Evolutionary conservation across 2,329 filamentous ascomycete genomes (phyloP).

Genomic region (Cladobotryum mycophilum): DNA sequence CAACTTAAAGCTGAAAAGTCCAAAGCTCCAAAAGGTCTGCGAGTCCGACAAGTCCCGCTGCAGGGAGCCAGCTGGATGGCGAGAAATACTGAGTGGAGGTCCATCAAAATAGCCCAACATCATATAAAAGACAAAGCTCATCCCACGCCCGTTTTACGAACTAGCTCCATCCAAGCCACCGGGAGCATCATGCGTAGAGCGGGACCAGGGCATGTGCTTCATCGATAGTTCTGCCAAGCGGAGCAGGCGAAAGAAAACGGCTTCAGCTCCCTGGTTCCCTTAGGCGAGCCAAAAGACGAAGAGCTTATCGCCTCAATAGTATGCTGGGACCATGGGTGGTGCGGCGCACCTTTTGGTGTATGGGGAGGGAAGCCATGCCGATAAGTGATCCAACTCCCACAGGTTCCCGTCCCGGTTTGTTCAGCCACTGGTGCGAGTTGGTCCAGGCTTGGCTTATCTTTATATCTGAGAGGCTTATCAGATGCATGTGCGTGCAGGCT

Average conservation of each 20-base stretch:
- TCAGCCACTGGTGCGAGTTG: constrained; percentile 3
- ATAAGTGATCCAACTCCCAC: constrained; percentile 11
- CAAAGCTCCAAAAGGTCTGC: not conserved
- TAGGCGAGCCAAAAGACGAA: not conserved
- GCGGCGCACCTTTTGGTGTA: constrained; percentile 1
- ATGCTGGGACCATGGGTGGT: constrained; percentile 5
- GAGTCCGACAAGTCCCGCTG: not conserved
- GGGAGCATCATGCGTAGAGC: not conserved
- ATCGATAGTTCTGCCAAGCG: not conserved
- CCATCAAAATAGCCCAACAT: not conserved
- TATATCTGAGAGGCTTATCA: constrained; percentile 10
- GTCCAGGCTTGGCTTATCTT: constrained; percentile 3
- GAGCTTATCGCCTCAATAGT: constrained; percentile 9
- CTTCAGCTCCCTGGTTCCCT: not conserved
- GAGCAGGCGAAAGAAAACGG: not conserved
- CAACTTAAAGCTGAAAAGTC: not conserved
- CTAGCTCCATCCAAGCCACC: not conserved
- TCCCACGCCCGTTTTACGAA: not conserved
- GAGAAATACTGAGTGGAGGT: not conserved
- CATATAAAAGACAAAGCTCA: not conserved
- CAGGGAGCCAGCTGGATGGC: not conserved
- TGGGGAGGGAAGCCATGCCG: constrained; percentile 9
- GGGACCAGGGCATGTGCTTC: not conserved
- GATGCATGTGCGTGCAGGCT: not conserved
- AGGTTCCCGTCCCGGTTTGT: constrained; percentile 1